phyloP scores from a whole-genome alignment of 1,139 yeast species.

The Sugiyamaella grinbergsii region DNA sequence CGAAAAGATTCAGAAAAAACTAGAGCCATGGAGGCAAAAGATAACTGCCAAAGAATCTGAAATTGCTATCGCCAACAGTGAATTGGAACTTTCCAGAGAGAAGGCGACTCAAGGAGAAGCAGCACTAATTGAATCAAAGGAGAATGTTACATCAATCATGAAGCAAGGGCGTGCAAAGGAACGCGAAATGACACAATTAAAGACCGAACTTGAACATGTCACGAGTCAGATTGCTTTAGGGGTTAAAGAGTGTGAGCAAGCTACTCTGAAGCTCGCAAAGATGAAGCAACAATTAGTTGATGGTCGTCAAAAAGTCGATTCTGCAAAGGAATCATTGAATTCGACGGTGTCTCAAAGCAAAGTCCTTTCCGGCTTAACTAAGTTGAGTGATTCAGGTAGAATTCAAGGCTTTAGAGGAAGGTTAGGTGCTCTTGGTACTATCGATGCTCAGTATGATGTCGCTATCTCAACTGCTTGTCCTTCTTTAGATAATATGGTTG shows the following conservation, averaged over 20 bases:
- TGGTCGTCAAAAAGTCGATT: constrained; percentile 64
- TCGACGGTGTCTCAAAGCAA: constrained; percentile 67
- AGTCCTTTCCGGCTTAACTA: constrained; percentile 68
- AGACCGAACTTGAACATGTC: constrained; percentile 52
- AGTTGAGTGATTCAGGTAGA: constrained; percentile 78
- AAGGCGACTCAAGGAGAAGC: constrained; percentile 50
- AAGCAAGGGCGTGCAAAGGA: constrained; percentile 59
- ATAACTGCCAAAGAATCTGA: constrained; percentile 67
- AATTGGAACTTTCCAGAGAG: constrained; percentile 59
- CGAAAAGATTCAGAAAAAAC: constrained; percentile 59
- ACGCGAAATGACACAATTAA: constrained; percentile 46
- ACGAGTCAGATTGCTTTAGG: constrained; percentile 60
- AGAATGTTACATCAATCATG: constrained; percentile 52
- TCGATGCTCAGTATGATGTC: constrained; percentile 84
- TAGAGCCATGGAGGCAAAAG: constrained; percentile 84
- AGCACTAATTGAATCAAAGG: constrained; percentile 53
- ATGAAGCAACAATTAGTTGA: constrained; percentile 58
- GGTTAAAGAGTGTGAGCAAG: constrained; percentile 56
- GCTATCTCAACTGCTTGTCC: constrained; percentile 97
- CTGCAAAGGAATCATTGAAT: constrained; percentile 61
- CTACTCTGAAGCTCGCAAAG: constrained; percentile 51
- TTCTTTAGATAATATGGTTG: constrained; percentile 88
- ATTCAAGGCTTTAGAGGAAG: constrained; percentile 86
- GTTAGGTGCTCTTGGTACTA: constrained; percentile 85
- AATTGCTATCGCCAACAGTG: constrained; percentile 64